These are phyloP conservation scores for Globisporangium okanoganense DNA, from an alignment of 352 stramenopile species.

Conservation along the genomic window DNA sequence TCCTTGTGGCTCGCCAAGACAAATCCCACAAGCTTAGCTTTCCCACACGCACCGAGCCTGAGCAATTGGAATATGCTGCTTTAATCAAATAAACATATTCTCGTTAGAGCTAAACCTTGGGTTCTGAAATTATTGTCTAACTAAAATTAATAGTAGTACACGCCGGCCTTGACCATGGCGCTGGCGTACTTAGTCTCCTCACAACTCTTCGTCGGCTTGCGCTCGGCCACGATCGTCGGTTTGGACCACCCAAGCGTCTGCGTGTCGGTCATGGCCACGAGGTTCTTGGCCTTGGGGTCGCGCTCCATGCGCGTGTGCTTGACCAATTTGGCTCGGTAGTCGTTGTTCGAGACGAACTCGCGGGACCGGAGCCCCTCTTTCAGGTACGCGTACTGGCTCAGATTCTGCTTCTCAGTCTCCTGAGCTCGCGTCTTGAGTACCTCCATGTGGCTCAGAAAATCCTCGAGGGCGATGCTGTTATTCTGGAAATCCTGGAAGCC, in stretches of 20 bases:
- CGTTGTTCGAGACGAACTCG: slow-evolving; percentile 58
- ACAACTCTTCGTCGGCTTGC: slow-evolving; percentile 58
- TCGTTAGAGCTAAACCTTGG: not conserved
- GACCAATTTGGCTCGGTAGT: slow-evolving; percentile 39
- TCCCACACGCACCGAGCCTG: no score
- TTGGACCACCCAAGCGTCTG: slow-evolving; percentile 49
- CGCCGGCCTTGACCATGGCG: slow-evolving; percentile 70
- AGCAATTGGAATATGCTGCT: not conserved
- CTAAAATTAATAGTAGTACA: slow-evolving; percentile 60
- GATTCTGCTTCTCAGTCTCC: slow-evolving; percentile 21
- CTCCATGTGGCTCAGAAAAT: slow-evolving; percentile 37
- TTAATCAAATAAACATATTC: not conserved
- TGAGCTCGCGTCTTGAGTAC: slow-evolving; percentile 27
- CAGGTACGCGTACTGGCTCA: slow-evolving; percentile 30
- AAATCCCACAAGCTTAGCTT: no score
- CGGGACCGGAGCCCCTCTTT: slow-evolving; percentile 31
- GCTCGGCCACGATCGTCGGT: slow-evolving; percentile 39
- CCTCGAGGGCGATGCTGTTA: slow-evolving; percentile 11
- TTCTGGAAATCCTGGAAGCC: slow-evolving; percentile 16
- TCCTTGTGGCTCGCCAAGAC: no score
- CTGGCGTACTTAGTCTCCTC: slow-evolving; percentile 64
- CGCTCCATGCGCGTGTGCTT: slow-evolving; percentile 59
- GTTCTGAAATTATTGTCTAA: no score
- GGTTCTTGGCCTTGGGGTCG: slow-evolving; percentile 40
- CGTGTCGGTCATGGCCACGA: slow-evolving; percentile 46